Conservation (phyloP, 1,284 basidiomycete genomes). For the Ceratobasidium sp. region DNA sequence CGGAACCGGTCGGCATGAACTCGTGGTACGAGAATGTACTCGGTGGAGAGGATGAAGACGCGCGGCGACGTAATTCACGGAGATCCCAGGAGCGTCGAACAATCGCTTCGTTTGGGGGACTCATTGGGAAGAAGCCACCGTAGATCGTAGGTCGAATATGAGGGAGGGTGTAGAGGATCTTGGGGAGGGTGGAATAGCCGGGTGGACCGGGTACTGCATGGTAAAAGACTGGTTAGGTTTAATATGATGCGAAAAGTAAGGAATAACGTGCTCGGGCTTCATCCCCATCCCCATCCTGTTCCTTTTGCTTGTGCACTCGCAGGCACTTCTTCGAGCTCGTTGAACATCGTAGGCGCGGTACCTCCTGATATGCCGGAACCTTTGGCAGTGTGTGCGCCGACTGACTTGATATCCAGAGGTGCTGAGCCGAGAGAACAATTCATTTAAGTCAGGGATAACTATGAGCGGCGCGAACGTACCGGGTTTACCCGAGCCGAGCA, state of each 20-base stretch:
- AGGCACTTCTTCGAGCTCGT: conserved; percentile 65
- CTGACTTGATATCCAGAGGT: conserved; percentile 55
- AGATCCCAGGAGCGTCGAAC: conserved; percentile 85
- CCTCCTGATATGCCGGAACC: conserved; percentile 75
- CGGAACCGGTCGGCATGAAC: conserved; percentile 65
- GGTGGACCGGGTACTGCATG: conserved; percentile 43
- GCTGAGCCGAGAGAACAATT: conserved; percentile 47
- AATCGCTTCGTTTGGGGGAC: conserved; percentile 71
- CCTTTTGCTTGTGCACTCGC: conserved; percentile 56
- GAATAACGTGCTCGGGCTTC: conserved; percentile 66
- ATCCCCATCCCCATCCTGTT: conserved; percentile 66
- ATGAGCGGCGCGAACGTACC: conserved; percentile 49
- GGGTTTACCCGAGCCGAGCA: conserved; percentile 54
- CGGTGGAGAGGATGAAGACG: too few species aligned
- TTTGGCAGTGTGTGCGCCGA: conserved; percentile 65
- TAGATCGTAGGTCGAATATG: conserved; percentile 62
- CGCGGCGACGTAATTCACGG: too few species aligned
- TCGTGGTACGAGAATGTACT: conserved; percentile 77
- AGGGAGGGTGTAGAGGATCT: conserved; percentile 65
- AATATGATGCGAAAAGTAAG: conserved; percentile 27
- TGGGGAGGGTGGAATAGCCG: conserved; percentile 57
- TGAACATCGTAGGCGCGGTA: conserved; percentile 70
- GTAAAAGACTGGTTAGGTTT: too few species aligned
- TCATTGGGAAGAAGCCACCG: conserved; percentile 76
- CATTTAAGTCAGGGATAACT: background rate